phyloP scores from a whole-genome alignment of 495 filamentous ascomycete species.

The Clavariopsis aquatica region DNA sequence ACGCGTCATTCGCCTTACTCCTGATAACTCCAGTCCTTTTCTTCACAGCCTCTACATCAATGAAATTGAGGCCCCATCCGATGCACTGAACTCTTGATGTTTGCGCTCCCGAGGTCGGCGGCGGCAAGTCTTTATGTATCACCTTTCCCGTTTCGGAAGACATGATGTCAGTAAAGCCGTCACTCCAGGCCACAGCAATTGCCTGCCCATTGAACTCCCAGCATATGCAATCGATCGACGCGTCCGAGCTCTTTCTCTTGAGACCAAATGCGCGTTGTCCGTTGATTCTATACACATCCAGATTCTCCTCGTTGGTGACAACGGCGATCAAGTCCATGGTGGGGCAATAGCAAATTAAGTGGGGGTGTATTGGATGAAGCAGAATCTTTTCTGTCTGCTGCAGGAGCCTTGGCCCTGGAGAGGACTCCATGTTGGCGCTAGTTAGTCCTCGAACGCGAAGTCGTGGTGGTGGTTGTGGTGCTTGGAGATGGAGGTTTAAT shows the following conservation, averaged over 20 bases:
- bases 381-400: slow-evolving; percentile 57
- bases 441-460: background rate
- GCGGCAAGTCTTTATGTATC: slow-evolving; percentile 53
- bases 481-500: background rate
- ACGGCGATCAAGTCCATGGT: slow-evolving; percentile 77
- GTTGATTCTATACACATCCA: slow-evolving; percentile 68
- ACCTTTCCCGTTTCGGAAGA: slow-evolving; percentile 76
- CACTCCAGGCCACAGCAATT: slow-evolving; percentile 76
- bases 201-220: slow-evolving; percentile 85
- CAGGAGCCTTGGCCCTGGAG: slow-evolving; percentile 23
- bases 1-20: slow-evolving; percentile 1
- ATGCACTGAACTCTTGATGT: slow-evolving; percentile 59
- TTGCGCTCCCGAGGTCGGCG: background rate
- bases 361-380: slow-evolving; percentile 56
- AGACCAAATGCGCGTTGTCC: slow-evolving; percentile 68
- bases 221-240: slow-evolving; percentile 55
- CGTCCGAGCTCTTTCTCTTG: slow-evolving; percentile 49
- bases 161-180: slow-evolving; percentile 68
- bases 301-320: slow-evolving; percentile 63
- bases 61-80: slow-evolving; percentile 72
- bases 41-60: slow-evolving; percentile 55
- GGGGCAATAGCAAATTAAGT: slow-evolving; percentile 71
- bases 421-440: slow-evolving; percentile 22
- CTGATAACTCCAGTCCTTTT: slow-evolving; percentile 44
- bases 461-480: background rate